Evolutionary conservation across 805 yeast genomes (phyloP), one percentile per base, ranked within the genome.

Genomic region (Huiozyma naganishii): DNA sequence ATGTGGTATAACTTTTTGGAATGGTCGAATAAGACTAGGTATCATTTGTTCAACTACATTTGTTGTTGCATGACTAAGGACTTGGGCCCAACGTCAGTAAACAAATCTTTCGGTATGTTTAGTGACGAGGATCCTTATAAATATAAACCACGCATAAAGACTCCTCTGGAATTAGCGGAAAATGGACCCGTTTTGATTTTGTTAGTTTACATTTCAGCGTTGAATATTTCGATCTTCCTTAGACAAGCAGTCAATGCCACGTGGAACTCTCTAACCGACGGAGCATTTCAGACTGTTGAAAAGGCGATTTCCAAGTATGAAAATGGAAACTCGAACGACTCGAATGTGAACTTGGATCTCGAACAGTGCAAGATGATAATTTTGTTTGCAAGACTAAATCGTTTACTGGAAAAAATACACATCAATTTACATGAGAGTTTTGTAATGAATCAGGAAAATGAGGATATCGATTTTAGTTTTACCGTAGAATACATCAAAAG

Each of bases 1-100:
- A 61, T 80, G 29, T 88, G 95, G 95, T 87, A 86, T 57, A 84
- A 83, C 50, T 75, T 85, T 4, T 84, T 95, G 0, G 95, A 86
- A 60, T 67, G 84, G 52, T 83, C 84, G 50, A 83, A 79, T 49
- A 83, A 83, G 52, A 76, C 94, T 45, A 74, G 94, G 40, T 79
- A 80, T 50, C 92, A 84, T 57, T 66, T 86, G 42, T 71, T 85
- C 49, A 76, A 77, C 43, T 67, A 76, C 10, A 66, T 85, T 23
- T 77, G 88, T 42, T 76, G 80, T 10, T 69, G 82, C 4, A 68
- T 88, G 61, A 72, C 83, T 1, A 81, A 77, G 52, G 96, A 88
- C 58, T 63, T 88, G 43, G 95, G 95, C 0, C 70, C 87, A 5
- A 76, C 50, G 5, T 77, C 27, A 76, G 81, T 28, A 56, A 75